Base-by-base conservation (phyloP, 1,139 yeast species). In the Debaryomyces fabryi region DNA sequence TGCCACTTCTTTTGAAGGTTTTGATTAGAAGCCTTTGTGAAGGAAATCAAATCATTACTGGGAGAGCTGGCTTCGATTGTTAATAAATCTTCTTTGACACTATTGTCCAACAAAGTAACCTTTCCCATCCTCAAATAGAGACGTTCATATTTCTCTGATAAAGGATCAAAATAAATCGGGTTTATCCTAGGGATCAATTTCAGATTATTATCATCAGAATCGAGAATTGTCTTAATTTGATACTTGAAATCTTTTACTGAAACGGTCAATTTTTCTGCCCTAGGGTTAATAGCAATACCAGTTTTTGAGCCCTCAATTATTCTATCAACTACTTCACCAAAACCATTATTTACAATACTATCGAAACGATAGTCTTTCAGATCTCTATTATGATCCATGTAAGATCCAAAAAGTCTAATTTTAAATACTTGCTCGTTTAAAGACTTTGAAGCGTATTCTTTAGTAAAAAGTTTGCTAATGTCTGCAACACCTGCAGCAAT, bases 401-500 rank as follows among this genome's bases (percentile, higher is more conserved):
- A 85, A 0, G 95, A 86, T 6, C 93, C 88, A 62, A 79, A 90
- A 61, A 90, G 70, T 58, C 86, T 83, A 54, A 90, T 81, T 4
- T 82, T 76, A 63, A 89, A 88, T 53, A 84, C 87, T 62, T 85
- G 90, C 63, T 83, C 82, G 48, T 92, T 84, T 34, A 84, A 67
- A 15, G 76, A 67, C 48, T 82, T 71, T 32, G 85, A 77, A 37
- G 88, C 89, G 50, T 79, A 81, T 54, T 81, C 82, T 55, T 81
- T 76, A 20, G 90, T 80, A 61, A 90, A 88, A 38, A 89, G 80
- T 58, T 96, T 79, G 7, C 96, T 83, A 48, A 90, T 85, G 67
- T 90, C 96, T 39, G 92, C 82, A 15, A 87, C 95, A 65, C 97
- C 97, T 3, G 92, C 92, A 38, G 95, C 96, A 15, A 90, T 82